Conservation (phyloP, 2,329 filamentous ascomycete genomes). For the Trichoderma breve region DNA sequence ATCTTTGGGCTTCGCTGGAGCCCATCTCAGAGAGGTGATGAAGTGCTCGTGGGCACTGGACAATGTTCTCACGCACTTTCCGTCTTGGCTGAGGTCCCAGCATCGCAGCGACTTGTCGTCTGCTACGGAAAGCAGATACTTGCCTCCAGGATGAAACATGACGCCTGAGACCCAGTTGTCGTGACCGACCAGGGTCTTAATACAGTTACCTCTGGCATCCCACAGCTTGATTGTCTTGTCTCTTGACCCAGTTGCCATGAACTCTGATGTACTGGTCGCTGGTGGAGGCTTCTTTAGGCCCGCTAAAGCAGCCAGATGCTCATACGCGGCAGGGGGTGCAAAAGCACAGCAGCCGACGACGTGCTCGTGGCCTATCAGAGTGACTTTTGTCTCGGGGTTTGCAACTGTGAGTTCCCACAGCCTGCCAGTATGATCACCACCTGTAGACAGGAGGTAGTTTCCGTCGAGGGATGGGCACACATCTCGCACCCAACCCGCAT, state of each 20-base stretch:
- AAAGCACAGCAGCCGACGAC: constrained; percentile 84
- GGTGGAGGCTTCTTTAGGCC: constrained; percentile 80
- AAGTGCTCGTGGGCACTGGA: constrained; percentile 79
- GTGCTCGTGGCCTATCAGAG: constrained; percentile 83
- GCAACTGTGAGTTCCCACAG: constrained; percentile 76
- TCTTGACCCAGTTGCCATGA: constrained; percentile 81
- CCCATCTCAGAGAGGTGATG: constrained; percentile 83
- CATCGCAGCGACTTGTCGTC: constrained; percentile 92
- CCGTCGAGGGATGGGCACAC: constrained; percentile 81
- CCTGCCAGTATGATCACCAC: constrained; percentile 76
- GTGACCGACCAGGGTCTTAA: constrained; percentile 82
- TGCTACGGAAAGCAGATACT: constrained; percentile 79
- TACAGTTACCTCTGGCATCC: constrained; percentile 78
- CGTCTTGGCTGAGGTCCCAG: constrained; percentile 90
- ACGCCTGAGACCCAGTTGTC: constrained; percentile 91
- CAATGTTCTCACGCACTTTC: constrained; percentile 81
- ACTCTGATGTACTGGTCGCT: constrained; percentile 73
- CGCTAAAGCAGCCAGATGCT: constrained; percentile 70
- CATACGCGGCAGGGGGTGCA: constrained; percentile 75
- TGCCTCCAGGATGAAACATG: constrained; percentile 87
- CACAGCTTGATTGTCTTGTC: constrained; percentile 90
- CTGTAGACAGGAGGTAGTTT: constrained; percentile 76
- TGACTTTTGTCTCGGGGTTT: constrained; percentile 69
- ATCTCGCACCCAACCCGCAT: constrained; percentile 88
- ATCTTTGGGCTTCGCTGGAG: constrained; percentile 50